phyloP scores from a whole-genome alignment of 2,329 filamentous ascomycete genomes.

The Cyphellophora attinorum region DNA sequence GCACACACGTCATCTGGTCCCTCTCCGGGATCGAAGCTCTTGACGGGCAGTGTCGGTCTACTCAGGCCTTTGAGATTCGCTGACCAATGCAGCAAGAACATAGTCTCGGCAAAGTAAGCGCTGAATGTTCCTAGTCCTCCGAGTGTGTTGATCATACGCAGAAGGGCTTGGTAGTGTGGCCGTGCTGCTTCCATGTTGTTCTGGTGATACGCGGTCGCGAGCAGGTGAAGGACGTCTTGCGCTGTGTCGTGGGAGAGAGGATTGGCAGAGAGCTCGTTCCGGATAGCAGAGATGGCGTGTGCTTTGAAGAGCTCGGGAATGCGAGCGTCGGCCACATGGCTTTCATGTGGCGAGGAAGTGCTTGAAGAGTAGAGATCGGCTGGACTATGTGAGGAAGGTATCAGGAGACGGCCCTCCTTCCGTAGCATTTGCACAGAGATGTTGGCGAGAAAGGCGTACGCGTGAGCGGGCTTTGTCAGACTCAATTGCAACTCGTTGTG shows the following conservation, averaged over 20 bases:
- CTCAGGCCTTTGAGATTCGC: neutral
- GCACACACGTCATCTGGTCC: neutral
- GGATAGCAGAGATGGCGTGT: slow-evolving; percentile 12
- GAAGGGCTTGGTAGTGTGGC: slow-evolving; percentile 14
- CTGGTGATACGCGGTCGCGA: slow-evolving; percentile 4
- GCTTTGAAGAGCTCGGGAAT: slow-evolving; percentile 13
- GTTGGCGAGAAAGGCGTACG: slow-evolving; percentile 14
- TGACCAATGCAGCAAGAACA: neutral
- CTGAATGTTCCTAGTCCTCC: neutral
- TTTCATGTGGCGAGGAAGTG: slow-evolving; percentile 4
- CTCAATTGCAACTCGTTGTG: slow-evolving; percentile 14
- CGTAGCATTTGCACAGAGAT: slow-evolving; percentile 10
- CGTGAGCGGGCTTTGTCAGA: slow-evolving; percentile 13
- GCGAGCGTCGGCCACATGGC: slow-evolving; percentile 7
- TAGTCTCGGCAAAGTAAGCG: neutral
- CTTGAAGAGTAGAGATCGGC: no score
- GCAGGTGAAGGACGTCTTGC: slow-evolving; percentile 13
- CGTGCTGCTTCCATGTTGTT: slow-evolving; percentile 9
- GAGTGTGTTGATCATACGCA: slow-evolving; percentile 2
- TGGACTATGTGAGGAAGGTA: no score
- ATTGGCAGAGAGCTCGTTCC: slow-evolving; percentile 8
- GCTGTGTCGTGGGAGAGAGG: slow-evolving; percentile 11
- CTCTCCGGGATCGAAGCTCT: neutral
- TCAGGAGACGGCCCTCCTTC: slow-evolving; percentile 9
- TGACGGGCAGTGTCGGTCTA: neutral